phyloP scores from a whole-genome alignment of 495 filamentous ascomycete genomes.

The Aspergillus cavernicola region DNA sequence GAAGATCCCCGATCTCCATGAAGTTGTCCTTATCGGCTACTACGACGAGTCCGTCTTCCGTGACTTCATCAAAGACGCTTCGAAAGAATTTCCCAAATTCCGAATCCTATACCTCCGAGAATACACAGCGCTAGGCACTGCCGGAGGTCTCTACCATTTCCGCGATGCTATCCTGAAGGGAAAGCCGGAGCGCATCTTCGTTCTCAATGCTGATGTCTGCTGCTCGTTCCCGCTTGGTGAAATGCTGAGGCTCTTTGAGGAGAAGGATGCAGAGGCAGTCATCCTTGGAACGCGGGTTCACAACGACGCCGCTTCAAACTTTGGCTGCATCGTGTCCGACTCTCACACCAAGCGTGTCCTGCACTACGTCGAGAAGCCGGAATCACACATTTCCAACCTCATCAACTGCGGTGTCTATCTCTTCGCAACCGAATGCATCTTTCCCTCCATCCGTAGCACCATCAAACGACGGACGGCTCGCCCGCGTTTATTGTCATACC shows the following conservation, averaged over 20 bases:
- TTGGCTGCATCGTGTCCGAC: conserved; percentile 97
- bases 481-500: conserved; percentile 87
- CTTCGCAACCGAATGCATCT: conserved; percentile 91
- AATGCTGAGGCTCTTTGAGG: conserved; percentile 90
- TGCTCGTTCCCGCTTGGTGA: conserved; percentile 96
- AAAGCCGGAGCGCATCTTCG: conserved; percentile 89
- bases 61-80: conserved; percentile 91
- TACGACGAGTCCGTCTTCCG: conserved; percentile 97
- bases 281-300: conserved; percentile 90
- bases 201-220: conserved; percentile 98
- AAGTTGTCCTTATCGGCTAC: conserved; percentile 97
- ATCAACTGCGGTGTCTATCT: conserved; percentile 99
- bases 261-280: conserved; percentile 95
- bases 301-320: conserved; percentile 91
- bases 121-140: conserved; percentile 94
- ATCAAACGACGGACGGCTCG: conserved; percentile 95
- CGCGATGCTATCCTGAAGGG: conserved; percentile 98
- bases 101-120: conserved; percentile 94
- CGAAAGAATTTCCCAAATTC: conserved; percentile 81
- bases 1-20: conserved; percentile 87
- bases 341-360: conserved; percentile 91
- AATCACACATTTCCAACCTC: conserved; percentile 95
- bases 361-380: conserved; percentile 99
- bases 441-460: conserved; percentile 89
- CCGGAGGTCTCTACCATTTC: conserved; percentile 98